phyloP scores from a whole-genome alignment of 768 basidiomycete species.

The Panaeolus cyanescens region DNA sequence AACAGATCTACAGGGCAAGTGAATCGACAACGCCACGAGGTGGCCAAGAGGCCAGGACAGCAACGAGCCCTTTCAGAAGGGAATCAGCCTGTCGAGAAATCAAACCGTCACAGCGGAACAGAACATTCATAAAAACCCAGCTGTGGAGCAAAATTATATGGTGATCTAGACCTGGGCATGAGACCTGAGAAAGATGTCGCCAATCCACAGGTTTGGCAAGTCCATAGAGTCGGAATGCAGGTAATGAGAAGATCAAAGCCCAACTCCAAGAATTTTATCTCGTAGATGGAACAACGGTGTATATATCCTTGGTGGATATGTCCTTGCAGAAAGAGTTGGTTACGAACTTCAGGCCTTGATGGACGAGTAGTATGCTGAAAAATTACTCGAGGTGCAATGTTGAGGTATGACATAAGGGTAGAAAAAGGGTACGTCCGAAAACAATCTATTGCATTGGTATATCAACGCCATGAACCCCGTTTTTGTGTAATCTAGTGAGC shows the following conservation, averaged over 20 bases:
- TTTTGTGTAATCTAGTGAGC: slow-evolving; percentile 52
- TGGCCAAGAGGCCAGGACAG: background rate
- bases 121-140: background rate
- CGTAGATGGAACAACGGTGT: background rate
- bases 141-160: background rate
- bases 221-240: background rate
- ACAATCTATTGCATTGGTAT: slow-evolving; percentile 19
- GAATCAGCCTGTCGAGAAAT: background rate
- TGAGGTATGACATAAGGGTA: background rate
- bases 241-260: background rate
- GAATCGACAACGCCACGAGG: background rate
- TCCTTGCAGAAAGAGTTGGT: background rate
- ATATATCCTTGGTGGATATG: background rate
- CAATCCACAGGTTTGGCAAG: background rate
- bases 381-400: background rate
- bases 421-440: background rate
- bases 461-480: slow-evolving; percentile 1
- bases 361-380: background rate
- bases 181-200: background rate
- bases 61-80: background rate
- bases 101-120: background rate
- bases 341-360: background rate
- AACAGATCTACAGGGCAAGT: too few relatives aligned
- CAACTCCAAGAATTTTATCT: background rate
- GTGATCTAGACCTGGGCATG: background rate